Evolutionary conservation across 192 early-diverging fungal species (phyloP), one percentile per base, ranked within the genome.

Genomic region (Coemansia sp.): DNA sequence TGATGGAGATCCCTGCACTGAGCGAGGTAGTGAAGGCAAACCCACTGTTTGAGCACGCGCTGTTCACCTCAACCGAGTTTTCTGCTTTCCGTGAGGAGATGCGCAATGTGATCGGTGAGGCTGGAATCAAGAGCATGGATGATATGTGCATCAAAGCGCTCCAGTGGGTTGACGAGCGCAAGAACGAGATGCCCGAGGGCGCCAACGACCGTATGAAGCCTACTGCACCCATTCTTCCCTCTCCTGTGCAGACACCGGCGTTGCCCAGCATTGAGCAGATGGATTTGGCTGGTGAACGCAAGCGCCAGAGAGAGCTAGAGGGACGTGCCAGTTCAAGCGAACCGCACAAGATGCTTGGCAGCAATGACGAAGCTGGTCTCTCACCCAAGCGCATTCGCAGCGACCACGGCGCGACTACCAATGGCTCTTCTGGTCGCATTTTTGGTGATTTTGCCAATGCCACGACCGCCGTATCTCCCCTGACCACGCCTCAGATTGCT

Each of bases 1-100:
- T 79, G 65, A 59, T 74, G 66, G 65, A 68, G 65, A 59, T 79
- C 19, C 77, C 77, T 0, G 53, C 69, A 58, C 65, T 79, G 22
- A 57, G 22, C 1, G 35, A 49, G 17, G 47, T 27, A 1, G 21
- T 71, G 5, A 59, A 65, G 32, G n/a, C 38, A 38, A 65, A 65
- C 45, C 22, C 37, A 19, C 51, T 73, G 53, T 79, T 79, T 54
- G 50, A 58, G 38, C 57, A 73, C 56, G 41, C 43, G 45, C 38
- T 79, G 21, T 79, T 79, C 38, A 43, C 6, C 43, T 71, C 77
- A 7, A 27, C 62, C 9, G 72, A 61, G 4, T 79, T 79, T 24
- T 21, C 37, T 6, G 62, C 51, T 5, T 70, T 60, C 47, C 67
- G 77, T 45, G 61, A 62, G 8, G 45, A 70, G 15, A 66, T 79